Evolutionary conservation across 2,329 filamentous ascomycete genomes (phyloP).

Genomic region (Monilinia fructigena): DNA sequence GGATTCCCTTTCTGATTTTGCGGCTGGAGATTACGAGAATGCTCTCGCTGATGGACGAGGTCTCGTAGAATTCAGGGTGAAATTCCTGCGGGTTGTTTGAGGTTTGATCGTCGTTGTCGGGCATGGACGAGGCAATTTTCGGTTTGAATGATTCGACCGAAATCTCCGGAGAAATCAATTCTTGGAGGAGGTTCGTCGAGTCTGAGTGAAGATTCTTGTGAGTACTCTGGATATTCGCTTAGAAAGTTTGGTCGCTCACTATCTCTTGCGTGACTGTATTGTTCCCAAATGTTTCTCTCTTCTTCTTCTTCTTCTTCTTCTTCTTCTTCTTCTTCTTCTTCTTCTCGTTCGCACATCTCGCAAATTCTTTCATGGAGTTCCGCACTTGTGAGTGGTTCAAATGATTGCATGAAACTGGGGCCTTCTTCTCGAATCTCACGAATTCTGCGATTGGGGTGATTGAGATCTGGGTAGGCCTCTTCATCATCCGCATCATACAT

Average conservation of each 20-base stretch:
- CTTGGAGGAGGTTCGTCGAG: background rate
- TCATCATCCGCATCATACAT: constrained; percentile 11
- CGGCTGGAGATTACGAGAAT: too few species aligned
- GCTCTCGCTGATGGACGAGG: too few species aligned
- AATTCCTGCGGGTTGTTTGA: too few species aligned
- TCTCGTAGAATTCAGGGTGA: too few species aligned
- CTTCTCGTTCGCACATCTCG: background rate
- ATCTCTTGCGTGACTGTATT: constrained; percentile 9
- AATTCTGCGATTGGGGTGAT: background rate
- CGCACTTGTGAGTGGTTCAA: background rate
- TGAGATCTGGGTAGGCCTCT: background rate
- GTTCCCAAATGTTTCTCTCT: background rate
- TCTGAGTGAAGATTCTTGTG: background rate
- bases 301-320: background rate
- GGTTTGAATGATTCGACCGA: background rate
- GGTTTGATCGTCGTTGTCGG: too few species aligned
- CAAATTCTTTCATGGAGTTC: background rate
- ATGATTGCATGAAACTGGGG: too few species aligned
- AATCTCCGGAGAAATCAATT: background rate
- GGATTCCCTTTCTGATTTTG: too few species aligned
- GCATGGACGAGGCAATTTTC: too few species aligned
- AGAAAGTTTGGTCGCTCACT: constrained; percentile 2
- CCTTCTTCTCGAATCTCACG: background rate
- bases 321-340: background rate
- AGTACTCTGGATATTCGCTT: background rate